Evolutionary conservation across 2,329 filamentous ascomycete genomes (phyloP).

Genomic region (Mycosphaerella sp.): DNA sequence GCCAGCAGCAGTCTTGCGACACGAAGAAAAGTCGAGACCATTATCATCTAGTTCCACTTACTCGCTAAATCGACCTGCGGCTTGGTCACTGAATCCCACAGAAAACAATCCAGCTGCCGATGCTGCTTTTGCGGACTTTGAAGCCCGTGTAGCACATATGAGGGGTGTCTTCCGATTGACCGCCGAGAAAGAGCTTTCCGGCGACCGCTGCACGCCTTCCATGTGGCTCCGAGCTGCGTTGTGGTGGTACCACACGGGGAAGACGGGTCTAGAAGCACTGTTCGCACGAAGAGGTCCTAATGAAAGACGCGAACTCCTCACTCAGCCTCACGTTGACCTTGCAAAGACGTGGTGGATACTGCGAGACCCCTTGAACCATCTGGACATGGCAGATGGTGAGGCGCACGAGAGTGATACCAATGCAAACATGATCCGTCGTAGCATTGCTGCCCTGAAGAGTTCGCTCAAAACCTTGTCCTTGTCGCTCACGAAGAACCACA

Average conservation of each 20-base stretch:
- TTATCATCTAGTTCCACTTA: conserved; percentile 19
- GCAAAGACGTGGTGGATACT: conserved; percentile 81
- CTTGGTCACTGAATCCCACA: conserved; percentile 20
- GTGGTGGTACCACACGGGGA: conserved; percentile 88
- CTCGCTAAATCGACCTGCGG: conserved; percentile 21
- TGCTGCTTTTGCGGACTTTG: conserved; percentile 64
- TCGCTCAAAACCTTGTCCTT: conserved; percentile 63
- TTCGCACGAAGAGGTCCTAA: conserved; percentile 49
- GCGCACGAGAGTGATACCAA: conserved; percentile 6
- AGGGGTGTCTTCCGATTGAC: conserved; percentile 70
- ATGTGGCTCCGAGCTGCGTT: conserved; percentile 62
- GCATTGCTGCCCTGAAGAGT: conserved; percentile 13
- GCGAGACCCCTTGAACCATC: conserved; percentile 35
- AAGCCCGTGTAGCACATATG: conserved; percentile 63
- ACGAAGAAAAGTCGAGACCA: conserved; percentile 21
- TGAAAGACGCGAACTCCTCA: conserved; percentile 47
- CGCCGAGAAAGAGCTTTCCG: conserved; percentile 63
- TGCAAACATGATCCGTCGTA: conserved; percentile 3
- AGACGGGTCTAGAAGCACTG: conserved; percentile 64
- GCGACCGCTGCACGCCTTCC: conserved; percentile 53
- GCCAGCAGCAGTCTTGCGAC: conserved; percentile 17
- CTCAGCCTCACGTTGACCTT: conserved; percentile 78
- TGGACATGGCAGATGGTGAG: conserved; percentile 12
- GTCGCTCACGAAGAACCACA: conserved; percentile 74
- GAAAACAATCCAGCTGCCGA: conserved; percentile 46